Base-by-base conservation (phyloP, 305 asterid genomes). In the Fraxinus floribunda region DNA sequence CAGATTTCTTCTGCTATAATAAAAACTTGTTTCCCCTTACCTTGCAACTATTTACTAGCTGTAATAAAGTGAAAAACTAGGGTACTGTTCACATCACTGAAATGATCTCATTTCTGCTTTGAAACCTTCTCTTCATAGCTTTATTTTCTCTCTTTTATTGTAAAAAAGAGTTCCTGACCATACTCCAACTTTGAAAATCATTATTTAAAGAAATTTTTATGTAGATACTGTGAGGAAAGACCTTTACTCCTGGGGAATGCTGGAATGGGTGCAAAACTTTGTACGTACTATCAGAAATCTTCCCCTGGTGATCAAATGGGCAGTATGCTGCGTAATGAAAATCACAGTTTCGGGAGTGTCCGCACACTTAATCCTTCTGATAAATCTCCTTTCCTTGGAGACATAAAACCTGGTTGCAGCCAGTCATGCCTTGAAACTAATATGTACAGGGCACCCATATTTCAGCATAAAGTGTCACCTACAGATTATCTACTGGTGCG, bases 361-460 rank as follows among this genome's bases (percentile, higher is more conserved):
- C 87, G 90, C 57, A 78, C 78, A 88, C 97, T 97, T 86, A 97
- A 95, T 90, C 97, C 98, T 82, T 89, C 99, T 86, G 99, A 97
- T 88, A 97, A 97, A 87, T 97, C 99, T 86, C 99, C 99, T 76
- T 97, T 95, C 83, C 94, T 95, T 83, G 99, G 98, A 86, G 99
- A 97, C 89, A 90, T 95, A 86, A 97, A 91, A 87, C 96, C 99
- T 84, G 98, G 96, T 82, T 89, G 94, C 81, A 86, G 91, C 88
- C 99, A 95, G 84, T 92, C 99, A 82, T 88, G 97, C 89, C 92
- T 97, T 73, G 99, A 97, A 90, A 92, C 99, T 77, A 97, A 97
- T 89, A 92, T 97, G 98, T 97, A 91, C 87, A 87, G 97, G 86
- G 98, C 99, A 78, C 99, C 99, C 68, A 89, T 95, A 83, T 97